Base-by-base conservation (phyloP, 331 rosid genomes). In the Telfairia occidentalis region DNA sequence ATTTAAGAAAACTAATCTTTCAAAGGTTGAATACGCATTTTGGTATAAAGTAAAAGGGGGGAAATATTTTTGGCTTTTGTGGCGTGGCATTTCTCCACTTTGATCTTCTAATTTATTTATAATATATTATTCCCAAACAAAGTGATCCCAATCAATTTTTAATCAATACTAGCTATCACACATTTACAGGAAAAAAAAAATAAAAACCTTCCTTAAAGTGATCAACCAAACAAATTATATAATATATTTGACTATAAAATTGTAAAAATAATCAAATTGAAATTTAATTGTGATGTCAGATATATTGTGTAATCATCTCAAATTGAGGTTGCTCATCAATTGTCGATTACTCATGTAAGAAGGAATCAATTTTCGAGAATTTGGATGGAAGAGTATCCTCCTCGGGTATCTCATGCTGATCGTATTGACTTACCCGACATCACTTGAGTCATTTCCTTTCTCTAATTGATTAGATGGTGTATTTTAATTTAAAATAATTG, bases 1-100 rank as follows among this genome's bases (percentile, higher is more conserved):
- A n/a, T n/a, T n/a, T n/a, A n/a, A n/a, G n/a, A n/a, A 48, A 48
- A n/a, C 53, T 6, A 6, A 48, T 48, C 53, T 48, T 11, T 48
- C n/a, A 48, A 38, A 30, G 73, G 52, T 23, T 38, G 73, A 66
- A 40, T 15, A 50, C 6, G 53, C 43, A 60, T 60, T 60, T 60
- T 30, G 24, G 13, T 7, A 59, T 30, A 30, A 60, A 60, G 57
- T 50, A 53, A 19, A 50, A n/a, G n/a, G 12, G 12, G 7, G 11
- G 67, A 16, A 15, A 16, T 0, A 0, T 15, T 59, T 64, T 65
- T n/a, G 52, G 52, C 73, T 66, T 66, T 66, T 66, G 52, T 38
- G 73, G 73, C 73, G 73, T 66, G 73, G 53, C 73, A 40, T 66
- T 40, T 11, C 73, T 38, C 73, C 53, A 66, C 52, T 66, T 40